Evolutionary conservation across 345 rosid genomes (phyloP).

Genomic region (Rhodomyrtus tomentosa): DNA sequence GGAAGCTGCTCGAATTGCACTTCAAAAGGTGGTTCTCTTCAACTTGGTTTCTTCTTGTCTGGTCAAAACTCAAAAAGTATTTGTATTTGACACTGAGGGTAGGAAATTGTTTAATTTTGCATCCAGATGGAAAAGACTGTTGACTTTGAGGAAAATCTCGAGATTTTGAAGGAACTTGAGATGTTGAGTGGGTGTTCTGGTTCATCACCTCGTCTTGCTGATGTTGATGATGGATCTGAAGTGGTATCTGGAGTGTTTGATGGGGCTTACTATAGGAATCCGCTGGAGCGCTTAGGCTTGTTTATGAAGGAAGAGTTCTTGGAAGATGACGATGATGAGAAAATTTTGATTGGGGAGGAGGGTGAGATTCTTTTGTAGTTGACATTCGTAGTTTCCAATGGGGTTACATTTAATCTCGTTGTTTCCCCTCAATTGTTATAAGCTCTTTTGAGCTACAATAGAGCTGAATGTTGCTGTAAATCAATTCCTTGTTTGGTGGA

Average conservation of each 20-base stretch:
- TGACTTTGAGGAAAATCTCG: conserved; percentile 32
- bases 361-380: conserved; percentile 49
- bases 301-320: conserved; percentile 34
- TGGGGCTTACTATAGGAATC: conserved; percentile 10
- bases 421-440: background rate
- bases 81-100: background rate
- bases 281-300: conserved; percentile 50
- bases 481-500: background rate
- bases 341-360: conserved; percentile 40
- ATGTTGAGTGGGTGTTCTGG: conserved; percentile 28
- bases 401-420: background rate
- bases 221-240: conserved; percentile 5
- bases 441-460: background rate
- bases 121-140: conserved; percentile 51
- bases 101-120: background rate
- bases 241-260: conserved; percentile 5
- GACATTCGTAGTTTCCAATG: background rate
- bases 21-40: conserved; percentile 35
- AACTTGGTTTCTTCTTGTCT: background rate
- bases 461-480: background rate
- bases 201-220: conserved; percentile 7
- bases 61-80: background rate
- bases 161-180: conserved; percentile 43
- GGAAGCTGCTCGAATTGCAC: conserved; percentile 59
- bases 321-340: conserved; percentile 27